Percentiles rank a stretch among this genome's conserved stretches.
phyloP scores from a whole-genome alignment of 1,284 basidiomycete genomes.

The Golubevia pallescens region DNA sequence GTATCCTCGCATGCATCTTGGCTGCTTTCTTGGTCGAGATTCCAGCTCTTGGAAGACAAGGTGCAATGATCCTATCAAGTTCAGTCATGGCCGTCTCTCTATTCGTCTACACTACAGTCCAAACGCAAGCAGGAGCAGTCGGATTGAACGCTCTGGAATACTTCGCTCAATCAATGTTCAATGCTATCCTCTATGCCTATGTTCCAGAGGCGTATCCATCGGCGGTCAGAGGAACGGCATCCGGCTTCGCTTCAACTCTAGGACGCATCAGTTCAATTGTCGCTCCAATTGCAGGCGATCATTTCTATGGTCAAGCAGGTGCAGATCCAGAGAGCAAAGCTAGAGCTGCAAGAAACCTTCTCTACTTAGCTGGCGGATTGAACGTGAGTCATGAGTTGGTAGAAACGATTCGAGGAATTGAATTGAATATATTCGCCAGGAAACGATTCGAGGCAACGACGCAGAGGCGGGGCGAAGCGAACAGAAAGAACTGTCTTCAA shows the following conservation, averaged over 20 bases:
- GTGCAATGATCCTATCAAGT: constrained; percentile 37
- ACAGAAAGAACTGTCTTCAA: no score
- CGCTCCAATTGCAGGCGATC: constrained; percentile 35
- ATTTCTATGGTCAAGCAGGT: constrained; percentile 16
- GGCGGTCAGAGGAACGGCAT: constrained; percentile 36
- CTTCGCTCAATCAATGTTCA: constrained; percentile 36
- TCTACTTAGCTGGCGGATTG: constrained; percentile 41
- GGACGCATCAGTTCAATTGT: constrained; percentile 37
- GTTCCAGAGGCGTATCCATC: constrained; percentile 38
- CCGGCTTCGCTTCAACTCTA: constrained; percentile 32
- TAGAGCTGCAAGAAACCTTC: constrained; percentile 20
- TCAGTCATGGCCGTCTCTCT: constrained; percentile 36
- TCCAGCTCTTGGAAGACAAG: constrained; percentile 32
- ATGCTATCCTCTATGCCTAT: constrained; percentile 44
- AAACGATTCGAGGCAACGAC: no score
- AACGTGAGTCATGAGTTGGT: no score
- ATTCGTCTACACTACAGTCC: constrained; percentile 33
- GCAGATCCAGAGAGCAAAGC: no score
- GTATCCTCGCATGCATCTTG: constrained; percentile 19
- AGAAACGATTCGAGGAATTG: no score
- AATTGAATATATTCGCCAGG: no score
- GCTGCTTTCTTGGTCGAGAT: constrained; percentile 39
- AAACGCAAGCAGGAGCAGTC: constrained; percentile 1
- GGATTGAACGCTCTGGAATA: constrained; percentile 32
- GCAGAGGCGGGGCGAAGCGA: no score